phyloP scores from a whole-genome alignment of 768 basidiomycete genomes.

The Xerocomellus dryophilus region DNA sequence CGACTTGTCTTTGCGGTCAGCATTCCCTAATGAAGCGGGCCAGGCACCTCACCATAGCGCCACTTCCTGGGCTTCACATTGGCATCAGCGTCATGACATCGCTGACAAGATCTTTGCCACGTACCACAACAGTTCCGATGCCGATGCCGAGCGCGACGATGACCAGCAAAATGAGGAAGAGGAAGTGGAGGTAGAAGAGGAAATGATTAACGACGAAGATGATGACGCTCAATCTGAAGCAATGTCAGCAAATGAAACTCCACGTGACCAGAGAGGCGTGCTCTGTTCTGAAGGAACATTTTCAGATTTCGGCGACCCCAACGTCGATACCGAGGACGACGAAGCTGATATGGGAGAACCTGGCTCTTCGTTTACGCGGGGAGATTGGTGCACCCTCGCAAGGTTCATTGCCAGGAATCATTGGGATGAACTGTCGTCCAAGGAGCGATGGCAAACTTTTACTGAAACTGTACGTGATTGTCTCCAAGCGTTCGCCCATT shows the following conservation, averaged over 20 bases:
- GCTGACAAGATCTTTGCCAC: conserved; percentile 58
- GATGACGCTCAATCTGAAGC: conserved; percentile 24
- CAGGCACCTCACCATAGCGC: conserved; percentile 66
- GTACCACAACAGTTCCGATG: conserved; percentile 31
- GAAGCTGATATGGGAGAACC: conserved; percentile 48
- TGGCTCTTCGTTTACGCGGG: conserved; percentile 51
- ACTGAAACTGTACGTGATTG: conserved; percentile 43
- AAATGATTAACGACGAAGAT: conserved; percentile 19
- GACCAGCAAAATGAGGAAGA: conserved; percentile 38
- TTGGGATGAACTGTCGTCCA: conserved; percentile 41
- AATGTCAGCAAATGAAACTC: conserved; percentile 17
- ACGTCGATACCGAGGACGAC: conserved; percentile 28
- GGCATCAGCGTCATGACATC: conserved; percentile 62
- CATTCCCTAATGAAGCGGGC: conserved; percentile 9
- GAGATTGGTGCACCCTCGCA: conserved; percentile 60
- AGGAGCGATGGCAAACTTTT: conserved; percentile 57
- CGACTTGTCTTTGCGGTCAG: neutral
- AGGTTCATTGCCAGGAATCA: conserved; percentile 52
- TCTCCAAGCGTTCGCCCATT: neutral
- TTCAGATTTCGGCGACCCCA: conserved; percentile 18
- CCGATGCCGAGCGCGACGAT: conserved; percentile 35
- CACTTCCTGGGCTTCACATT: conserved; percentile 66
- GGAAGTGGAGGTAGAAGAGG: conserved; percentile 26
- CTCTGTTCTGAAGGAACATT: conserved; percentile 21
- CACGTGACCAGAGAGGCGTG: conserved; percentile 16